Percentiles rank a stretch among this genome's conserved stretches.
Conservation (phyloP, 2,329 filamentous ascomycete species). For the Monosporascus ibericus region DNA sequence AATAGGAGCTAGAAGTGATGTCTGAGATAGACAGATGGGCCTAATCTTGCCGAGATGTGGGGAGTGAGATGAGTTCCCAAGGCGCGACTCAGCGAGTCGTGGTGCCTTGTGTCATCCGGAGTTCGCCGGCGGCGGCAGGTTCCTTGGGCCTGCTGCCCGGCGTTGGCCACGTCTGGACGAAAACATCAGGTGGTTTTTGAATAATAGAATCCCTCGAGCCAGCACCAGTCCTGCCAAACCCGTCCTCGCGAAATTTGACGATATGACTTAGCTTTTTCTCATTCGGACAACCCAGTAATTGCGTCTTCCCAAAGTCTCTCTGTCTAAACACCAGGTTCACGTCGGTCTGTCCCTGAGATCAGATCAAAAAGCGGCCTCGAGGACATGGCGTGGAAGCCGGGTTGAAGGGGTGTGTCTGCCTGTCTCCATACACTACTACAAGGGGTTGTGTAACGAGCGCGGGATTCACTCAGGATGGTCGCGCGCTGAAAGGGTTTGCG, state of each 20-base stretch:
- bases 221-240: too few species aligned
- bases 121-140: neutral
- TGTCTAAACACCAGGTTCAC: neutral
- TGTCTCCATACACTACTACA: neutral
- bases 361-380: neutral
- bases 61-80: neutral
- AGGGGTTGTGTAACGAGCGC: neutral
- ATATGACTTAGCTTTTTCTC: neutral
- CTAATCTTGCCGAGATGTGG: neutral
- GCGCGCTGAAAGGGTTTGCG: neutral
- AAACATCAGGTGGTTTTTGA: neutral
- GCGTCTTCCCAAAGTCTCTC: neutral
- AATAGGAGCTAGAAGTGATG: neutral
- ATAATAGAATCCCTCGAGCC: neutral
- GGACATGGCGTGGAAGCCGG: neutral
- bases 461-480: neutral
- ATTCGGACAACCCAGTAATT: neutral
- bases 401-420: neutral
- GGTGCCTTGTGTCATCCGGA: neutral
- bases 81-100: neutral
- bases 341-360: neutral
- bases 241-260: too few species aligned
- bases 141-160: neutral
- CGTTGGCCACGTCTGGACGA: neutral
- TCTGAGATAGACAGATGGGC: neutral